Evolutionary conservation across 106 monocot genomes (phyloP).

Genomic region (Apostasia ramifera): DNA sequence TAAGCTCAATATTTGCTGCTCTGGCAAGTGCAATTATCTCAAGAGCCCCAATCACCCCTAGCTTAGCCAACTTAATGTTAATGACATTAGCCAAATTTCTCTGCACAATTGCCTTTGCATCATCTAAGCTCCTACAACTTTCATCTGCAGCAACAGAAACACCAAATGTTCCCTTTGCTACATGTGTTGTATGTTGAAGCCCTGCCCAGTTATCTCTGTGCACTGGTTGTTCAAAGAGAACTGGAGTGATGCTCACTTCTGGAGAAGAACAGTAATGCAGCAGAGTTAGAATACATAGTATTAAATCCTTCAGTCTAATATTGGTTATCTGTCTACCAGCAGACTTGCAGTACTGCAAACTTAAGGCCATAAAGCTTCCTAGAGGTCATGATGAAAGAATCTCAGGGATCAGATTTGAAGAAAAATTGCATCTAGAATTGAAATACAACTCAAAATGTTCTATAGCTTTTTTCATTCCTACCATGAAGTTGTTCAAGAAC

Average conservation of each 20-base stretch:
- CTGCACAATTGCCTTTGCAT: constrained; percentile 72
- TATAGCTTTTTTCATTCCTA: constrained; percentile 8
- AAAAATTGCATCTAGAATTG: neutral
- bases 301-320: too few relatives aligned
- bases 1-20: constrained; percentile 43
- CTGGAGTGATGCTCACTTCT: constrained; percentile 74
- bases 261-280: constrained; percentile 14
- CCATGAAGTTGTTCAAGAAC: constrained; percentile 85
- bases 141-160: constrained; percentile 92
- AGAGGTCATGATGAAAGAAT: neutral
- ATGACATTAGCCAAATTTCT: constrained; percentile 84
- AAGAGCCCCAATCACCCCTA: constrained; percentile 76
- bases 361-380: neutral
- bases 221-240: constrained; percentile 92
- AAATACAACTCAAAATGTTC: neutral
- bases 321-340: too few relatives aligned
- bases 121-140: constrained; percentile 80
- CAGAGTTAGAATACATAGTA: neutral
- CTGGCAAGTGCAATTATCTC: constrained; percentile 62
- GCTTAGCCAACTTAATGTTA: constrained; percentile 87
- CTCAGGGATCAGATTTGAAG: too few relatives aligned
- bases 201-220: constrained; percentile 92
- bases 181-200: constrained; percentile 44
- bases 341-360: neutral
- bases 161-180: constrained; percentile 64